Conservation (phyloP, 305 asterid genomes). For the Rubia tinctorum region DNA sequence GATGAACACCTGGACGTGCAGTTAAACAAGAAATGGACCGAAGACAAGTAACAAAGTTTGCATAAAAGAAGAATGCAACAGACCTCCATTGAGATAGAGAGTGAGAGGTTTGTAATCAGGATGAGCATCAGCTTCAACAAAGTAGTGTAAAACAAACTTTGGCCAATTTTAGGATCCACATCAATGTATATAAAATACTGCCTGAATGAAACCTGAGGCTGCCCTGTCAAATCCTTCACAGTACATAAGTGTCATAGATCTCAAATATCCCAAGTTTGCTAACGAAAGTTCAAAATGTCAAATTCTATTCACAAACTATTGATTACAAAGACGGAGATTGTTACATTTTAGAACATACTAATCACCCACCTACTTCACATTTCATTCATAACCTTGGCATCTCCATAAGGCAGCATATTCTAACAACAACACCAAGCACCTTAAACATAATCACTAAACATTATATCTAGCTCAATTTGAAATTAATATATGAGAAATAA, state of each 20-base stretch:
- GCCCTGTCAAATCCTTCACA: conserved; percentile 72
- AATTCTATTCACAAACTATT: background rate
- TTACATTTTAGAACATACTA: background rate
- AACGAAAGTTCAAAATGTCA: background rate
- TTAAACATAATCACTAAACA: too few species aligned
- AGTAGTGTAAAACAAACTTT: conserved; percentile 84
- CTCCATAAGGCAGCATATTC: conserved; percentile 72
- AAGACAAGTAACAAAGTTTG: background rate
- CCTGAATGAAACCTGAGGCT: conserved; percentile 67
- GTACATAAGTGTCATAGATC: too few species aligned
- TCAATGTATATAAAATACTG: conserved; percentile 87
- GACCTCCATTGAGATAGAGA: conserved; percentile 98
- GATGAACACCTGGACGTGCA: background rate
- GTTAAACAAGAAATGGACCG: background rate
- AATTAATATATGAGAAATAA: too few species aligned
- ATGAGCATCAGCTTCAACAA: conserved; percentile 89
- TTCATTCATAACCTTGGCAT: conserved; percentile 64
- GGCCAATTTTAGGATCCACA: conserved; percentile 71
- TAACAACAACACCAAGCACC: too few species aligned
- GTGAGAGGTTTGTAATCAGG: conserved; percentile 69
- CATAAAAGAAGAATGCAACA: background rate
- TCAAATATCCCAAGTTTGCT: background rate
- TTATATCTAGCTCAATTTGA: too few species aligned
- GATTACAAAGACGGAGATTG: conserved; percentile 7
- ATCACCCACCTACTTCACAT: conserved; percentile 25